These are phyloP conservation scores for Rugonectria rugulosa DNA, from an alignment of 2,329 filamentous ascomycete species.

Conservation along the genomic window DNA sequence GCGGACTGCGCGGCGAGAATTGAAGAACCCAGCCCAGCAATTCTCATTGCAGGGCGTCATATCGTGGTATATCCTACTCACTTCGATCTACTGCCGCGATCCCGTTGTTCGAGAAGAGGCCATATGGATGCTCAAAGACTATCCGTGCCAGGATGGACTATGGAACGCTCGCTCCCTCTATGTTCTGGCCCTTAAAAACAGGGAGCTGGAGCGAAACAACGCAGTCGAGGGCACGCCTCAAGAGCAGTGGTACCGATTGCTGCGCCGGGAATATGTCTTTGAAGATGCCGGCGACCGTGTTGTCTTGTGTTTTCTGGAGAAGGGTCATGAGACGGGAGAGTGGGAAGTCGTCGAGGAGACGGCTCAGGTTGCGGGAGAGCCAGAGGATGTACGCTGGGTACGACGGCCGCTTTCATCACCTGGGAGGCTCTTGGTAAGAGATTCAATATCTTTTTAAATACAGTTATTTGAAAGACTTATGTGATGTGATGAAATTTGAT, in stretches of 20 bases:
- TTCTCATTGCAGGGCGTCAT: not conserved
- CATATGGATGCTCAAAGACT: not conserved
- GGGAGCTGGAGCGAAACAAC: not conserved
- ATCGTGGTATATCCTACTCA: not conserved
- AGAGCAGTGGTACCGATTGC: not conserved
- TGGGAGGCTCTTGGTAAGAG: constrained; percentile 2
- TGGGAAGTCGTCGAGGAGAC: not conserved
- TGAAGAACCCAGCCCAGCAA: not conserved
- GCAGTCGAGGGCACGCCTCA: not conserved
- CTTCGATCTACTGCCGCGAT: not conserved
- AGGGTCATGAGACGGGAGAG: not conserved
- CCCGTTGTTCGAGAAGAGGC: not conserved
- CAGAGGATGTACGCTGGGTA: not conserved
- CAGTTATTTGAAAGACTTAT: not conserved
- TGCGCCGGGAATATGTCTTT: not conserved
- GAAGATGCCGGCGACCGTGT: not conserved
- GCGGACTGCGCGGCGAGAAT: not conserved
- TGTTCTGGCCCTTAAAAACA: not conserved
- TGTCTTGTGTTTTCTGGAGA: not conserved
- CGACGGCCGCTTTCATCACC: not conserved
- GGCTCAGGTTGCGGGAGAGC: not conserved
- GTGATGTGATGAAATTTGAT: no score
- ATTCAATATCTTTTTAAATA: constrained; percentile 21
- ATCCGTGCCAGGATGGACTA: not conserved
- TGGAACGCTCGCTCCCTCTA: not conserved